Percentiles rank a stretch among this genome's conserved stretches.
phyloP scores from a whole-genome alignment of 2,329 filamentous ascomycete genomes.

The Talaromyces rugulosus region DNA sequence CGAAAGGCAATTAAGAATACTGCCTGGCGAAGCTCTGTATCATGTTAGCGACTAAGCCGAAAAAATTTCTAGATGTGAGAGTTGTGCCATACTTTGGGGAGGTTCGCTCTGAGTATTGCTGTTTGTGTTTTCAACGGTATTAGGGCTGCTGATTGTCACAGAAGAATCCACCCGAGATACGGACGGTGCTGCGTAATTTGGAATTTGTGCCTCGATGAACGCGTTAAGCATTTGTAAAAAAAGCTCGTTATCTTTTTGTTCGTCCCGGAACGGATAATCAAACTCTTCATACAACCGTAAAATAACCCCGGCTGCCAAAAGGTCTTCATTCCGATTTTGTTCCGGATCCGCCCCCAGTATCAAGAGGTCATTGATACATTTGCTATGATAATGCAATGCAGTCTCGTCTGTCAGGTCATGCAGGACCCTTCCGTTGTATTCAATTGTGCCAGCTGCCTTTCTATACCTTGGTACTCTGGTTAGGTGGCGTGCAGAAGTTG shows the following conservation, averaged over 20 bases:
- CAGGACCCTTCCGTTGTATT: neutral
- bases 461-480: constrained; percentile 24
- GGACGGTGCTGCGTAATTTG: neutral
- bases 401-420: constrained; percentile 23
- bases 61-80: neutral
- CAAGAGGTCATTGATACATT: constrained; percentile 39
- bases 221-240: neutral
- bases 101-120: neutral
- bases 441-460: neutral
- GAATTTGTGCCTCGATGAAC: neutral
- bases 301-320: neutral
- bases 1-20: constrained; percentile 47
- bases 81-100: neutral
- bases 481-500: constrained; percentile 36
- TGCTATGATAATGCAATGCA: constrained; percentile 39
- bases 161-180: neutral
- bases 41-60: neutral
- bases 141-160: neutral
- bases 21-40: constrained; percentile 34
- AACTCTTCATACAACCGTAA: neutral
- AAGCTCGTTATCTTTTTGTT: neutral
- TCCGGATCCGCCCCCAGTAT: constrained; percentile 33
- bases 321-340: constrained; percentile 19
- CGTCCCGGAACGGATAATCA: neutral
- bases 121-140: neutral